Evolutionary conservation across 1,139 yeast species (phyloP).

Genomic region (Meyerozyma smithsonii): DNA sequence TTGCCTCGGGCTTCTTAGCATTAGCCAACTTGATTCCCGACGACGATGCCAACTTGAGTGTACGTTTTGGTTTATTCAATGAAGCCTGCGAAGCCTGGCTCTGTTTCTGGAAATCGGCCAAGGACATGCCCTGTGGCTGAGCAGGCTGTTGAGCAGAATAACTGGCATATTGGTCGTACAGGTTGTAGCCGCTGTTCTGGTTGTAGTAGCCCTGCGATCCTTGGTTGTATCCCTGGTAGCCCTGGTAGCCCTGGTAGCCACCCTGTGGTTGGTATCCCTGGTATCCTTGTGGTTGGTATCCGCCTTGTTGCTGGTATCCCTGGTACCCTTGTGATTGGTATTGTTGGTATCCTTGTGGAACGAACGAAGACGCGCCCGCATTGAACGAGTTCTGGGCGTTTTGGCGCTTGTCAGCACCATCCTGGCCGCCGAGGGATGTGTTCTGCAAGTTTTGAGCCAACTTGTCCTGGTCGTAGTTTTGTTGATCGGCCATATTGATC

Average conservation of each 20-base stretch:
- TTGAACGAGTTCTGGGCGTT: constrained; percentile 26
- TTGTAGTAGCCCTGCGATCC: constrained; percentile 12
- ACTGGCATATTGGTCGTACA: constrained; percentile 19
- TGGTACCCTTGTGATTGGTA: constrained; percentile 12
- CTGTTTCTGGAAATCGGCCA: constrained; percentile 83
- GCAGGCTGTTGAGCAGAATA: constrained; percentile 8
- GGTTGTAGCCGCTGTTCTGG: constrained; percentile 19
- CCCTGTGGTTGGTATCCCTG: no score
- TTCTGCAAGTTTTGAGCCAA: constrained; percentile 54
- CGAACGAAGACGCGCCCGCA: constrained; percentile 40
- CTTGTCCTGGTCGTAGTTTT: constrained; percentile 42
- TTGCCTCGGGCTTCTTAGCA: constrained; percentile 50
- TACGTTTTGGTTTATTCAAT: constrained; percentile 53
- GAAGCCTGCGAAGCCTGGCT: constrained; percentile 40
- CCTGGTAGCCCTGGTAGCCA: constrained; percentile 17
- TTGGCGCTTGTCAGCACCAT: constrained; percentile 14
- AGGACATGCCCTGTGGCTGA: constrained; percentile 65
- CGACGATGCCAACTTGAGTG: constrained; percentile 61
- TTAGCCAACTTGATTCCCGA: constrained; percentile 67
- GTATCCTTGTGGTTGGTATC: constrained; percentile 12
- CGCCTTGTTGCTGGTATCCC: constrained; percentile 21
- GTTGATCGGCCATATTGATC: constrained; percentile 41
- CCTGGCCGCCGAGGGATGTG: constrained; percentile 29
- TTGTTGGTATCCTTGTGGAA: constrained; percentile 29
- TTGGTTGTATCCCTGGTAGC: constrained; percentile 10